Conservation (phyloP, 2,329 filamentous ascomycete genomes). For the Blumeria hordei region DNA sequence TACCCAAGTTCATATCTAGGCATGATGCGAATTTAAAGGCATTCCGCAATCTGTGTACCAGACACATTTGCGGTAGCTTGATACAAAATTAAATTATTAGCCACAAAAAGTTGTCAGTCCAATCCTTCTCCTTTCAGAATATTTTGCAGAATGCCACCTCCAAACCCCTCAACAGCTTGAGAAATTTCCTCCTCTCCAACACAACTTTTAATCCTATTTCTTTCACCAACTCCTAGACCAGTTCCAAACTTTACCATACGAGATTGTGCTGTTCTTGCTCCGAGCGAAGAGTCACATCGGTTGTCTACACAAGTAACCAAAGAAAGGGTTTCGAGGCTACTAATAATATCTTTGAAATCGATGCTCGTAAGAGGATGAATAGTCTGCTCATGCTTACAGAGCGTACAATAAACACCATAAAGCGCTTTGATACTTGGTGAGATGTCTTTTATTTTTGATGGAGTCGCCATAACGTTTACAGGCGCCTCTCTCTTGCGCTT, state of each 20-base stretch:
- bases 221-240: constrained; percentile 33
- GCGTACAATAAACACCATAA: constrained; percentile 57
- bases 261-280: constrained; percentile 41
- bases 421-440: constrained; percentile 66
- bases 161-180: constrained; percentile 39
- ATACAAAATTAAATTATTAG: too few species aligned
- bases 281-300: constrained; percentile 41
- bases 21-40: too few species aligned
- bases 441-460: constrained; percentile 32
- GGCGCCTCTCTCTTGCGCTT: constrained; percentile 37
- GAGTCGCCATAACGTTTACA: constrained; percentile 23
- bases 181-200: constrained; percentile 62
- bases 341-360: constrained; percentile 83
- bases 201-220: constrained; percentile 55
- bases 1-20: too few species aligned
- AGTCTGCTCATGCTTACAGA: constrained; percentile 73
- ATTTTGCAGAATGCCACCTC: constrained; percentile 33
- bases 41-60: too few species aligned
- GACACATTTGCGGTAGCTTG: too few species aligned
- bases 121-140: constrained; percentile 27
- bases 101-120: constrained; percentile 6
- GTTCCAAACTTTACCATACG: constrained; percentile 22
- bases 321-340: constrained; percentile 70
- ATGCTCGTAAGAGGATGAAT: constrained; percentile 73
- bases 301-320: constrained; percentile 48